Evolutionary conservation across 495 filamentous ascomycete species (phyloP), one percentile per base, ranked within the genome.

Genomic region (Penicillium pancosmium): DNA sequence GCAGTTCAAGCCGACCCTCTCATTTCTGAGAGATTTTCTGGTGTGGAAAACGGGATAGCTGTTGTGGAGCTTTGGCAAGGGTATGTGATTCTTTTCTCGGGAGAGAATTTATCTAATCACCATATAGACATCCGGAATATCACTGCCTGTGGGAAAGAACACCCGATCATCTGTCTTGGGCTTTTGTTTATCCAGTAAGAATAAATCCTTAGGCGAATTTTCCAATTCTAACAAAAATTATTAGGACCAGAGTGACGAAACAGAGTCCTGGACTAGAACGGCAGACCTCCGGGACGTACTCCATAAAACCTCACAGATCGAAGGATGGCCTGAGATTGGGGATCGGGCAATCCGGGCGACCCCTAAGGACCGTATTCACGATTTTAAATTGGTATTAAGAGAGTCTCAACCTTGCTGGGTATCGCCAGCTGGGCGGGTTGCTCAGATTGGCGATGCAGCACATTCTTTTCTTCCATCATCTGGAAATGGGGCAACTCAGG

Each of bases 401-500:
- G 85, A 90, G 46, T 85, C 86, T 0, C 70, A 88, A 9, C 84
- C 84, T 2, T 83, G 75, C 0, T 91, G 87, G 78, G 77, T 85
- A 21, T 87, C 82, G 1, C 73, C 80, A 4, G 73, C 75, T 12
- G 78, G 80, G 4, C 75, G 83, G 9, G 84, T 86, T 25, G 76
- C 78, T 46, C 74, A 88, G 15, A 81, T 91, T 21, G 89, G 88
- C 21, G 88, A 91, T 66, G 77, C 86, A 11, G 88, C 88, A 0
- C 89, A 92, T 68, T 82, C 89, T 0, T 89, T 90, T 66, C 72
- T 90, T 7, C 88, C 88, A 0, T 86, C 86, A 0, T 85, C 81
- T 16, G 84, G 84, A 16, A 85, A 88, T 60, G 89, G 89, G 0
- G 88, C 86, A 0, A 87, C 81, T 25, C 84, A 89, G 61, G 85